phyloP scores from a whole-genome alignment of 192 early-diverging fungal genomes.

The Geranomyces michiganensis region DNA sequence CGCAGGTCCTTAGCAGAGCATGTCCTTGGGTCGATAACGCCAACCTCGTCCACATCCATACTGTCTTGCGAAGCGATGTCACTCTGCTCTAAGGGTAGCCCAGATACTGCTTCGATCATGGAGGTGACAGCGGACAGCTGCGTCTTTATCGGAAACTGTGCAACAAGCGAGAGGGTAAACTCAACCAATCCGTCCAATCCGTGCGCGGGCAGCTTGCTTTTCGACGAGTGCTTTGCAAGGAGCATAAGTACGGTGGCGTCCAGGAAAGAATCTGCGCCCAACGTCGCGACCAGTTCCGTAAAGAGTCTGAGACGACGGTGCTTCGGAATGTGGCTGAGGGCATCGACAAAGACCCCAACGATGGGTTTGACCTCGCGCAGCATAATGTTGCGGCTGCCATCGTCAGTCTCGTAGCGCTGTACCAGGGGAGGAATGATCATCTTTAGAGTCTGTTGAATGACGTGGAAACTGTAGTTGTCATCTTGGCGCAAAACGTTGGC shows the following conservation, averaged over 20 bases:
- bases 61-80: neutral
- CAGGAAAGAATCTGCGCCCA: constrained; percentile 78
- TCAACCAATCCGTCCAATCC: constrained; percentile 71
- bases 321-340: constrained; percentile 87
- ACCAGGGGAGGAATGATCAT: constrained; percentile 85
- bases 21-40: constrained; percentile 6
- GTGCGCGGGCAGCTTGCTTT: constrained; percentile 46
- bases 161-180: constrained; percentile 73
- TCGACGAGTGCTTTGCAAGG: constrained; percentile 68
- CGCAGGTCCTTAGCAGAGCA: constrained; percentile 55
- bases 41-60: constrained; percentile 8
- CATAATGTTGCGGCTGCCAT: constrained; percentile 5
- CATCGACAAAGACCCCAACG: constrained; percentile 89
- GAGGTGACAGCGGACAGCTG: constrained; percentile 68
- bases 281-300: constrained; percentile 73
- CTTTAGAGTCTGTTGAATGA: constrained; percentile 82
- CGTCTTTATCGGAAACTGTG: constrained; percentile 65
- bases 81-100: constrained; percentile 29
- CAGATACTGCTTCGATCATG: constrained; percentile 49
- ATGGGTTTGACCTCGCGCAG: constrained; percentile 69
- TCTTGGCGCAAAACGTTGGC: constrained; percentile 93
- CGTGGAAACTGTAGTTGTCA: constrained; percentile 94
- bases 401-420: constrained; percentile 37
- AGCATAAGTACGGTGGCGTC: constrained; percentile 72
- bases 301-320: constrained; percentile 89